Evolutionary conservation across 2,329 filamentous ascomycete genomes (phyloP), one percentile per base, ranked within the genome.

Genomic region (Cladosporium sp.): DNA sequence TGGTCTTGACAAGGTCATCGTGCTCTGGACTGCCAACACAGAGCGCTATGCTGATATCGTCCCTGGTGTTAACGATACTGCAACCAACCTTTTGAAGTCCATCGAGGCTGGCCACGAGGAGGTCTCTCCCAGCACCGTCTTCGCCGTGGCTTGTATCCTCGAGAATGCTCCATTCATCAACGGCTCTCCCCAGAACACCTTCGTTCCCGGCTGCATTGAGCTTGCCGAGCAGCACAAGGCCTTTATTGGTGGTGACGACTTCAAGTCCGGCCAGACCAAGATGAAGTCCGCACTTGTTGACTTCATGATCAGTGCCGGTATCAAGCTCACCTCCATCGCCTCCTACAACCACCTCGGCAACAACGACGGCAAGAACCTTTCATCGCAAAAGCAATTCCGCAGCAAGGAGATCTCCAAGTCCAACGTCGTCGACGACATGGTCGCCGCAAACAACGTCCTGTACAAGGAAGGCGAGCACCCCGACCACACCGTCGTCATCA

Each of bases 371-470:
- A 97, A 92, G 87, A 99, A 99, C 81, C 78, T 99, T 69, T 96
- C 90, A 80, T 96, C 92, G 43, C 92, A 97, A 76, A 91, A 88
- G 81, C 94, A 97, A 79, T 99, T 99, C 86, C 92, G 94, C 70
- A 96, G 92, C 78, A 99, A 99, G 85, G 94, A 99, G 80, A 99
- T 99, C 68, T 96, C 90, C 78, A 99, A 99, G 84, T 96, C 91
- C 70, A 99, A 97, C 74, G 94, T 99, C 12, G 94, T 99, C 58
- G 94, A 99, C 74, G 94, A 99, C 81, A 99, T 99, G 94, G 94
- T 99, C 61, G 92, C 91, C 71, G 93, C 94, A 71, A 99, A 99
- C 81, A 81, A 78, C 52, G 87, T 97, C 51, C 83, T 99, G 59
- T 99, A 99, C 82, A 86, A 88, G 77, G 81, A 90, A 70, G 92